These are phyloP conservation scores for Escovopsis sp. DNA, from an alignment of 2,329 filamentous ascomycete genomes.

Conservation along the genomic window DNA sequence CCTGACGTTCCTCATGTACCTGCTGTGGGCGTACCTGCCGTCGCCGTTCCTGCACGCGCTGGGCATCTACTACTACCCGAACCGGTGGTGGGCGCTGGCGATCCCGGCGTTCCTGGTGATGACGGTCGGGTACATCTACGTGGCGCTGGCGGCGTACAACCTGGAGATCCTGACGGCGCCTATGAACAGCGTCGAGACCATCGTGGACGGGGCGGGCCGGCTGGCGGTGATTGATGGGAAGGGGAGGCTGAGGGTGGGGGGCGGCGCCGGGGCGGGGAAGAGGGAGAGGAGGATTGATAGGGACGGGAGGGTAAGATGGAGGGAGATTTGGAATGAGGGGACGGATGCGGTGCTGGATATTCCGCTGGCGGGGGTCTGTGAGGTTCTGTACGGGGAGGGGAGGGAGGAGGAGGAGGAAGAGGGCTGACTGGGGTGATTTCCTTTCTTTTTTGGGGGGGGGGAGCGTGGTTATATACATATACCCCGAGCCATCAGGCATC, in stretches of 20 bases:
- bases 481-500: too few relatives aligned
- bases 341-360: constrained; percentile 98
- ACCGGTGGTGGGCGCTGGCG: constrained; percentile 94
- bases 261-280: constrained; percentile 18
- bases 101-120: constrained; percentile 85
- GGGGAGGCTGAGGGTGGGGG: constrained; percentile 33
- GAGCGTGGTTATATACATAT: background rate
- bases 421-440: background rate
- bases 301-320: constrained; percentile 49
- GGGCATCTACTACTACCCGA: constrained; percentile 92
- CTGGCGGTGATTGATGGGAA: constrained; percentile 67
- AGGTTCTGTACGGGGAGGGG: constrained; percentile 70
- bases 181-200: constrained; percentile 66
- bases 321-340: constrained; percentile 71
- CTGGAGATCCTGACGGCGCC: constrained; percentile 74
- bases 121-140: constrained; percentile 80
- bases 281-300: constrained; percentile 23
- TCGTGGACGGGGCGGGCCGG: constrained; percentile 82
- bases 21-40: constrained; percentile 80
- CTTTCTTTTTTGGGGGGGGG: constrained; percentile 2
- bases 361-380: constrained; percentile 84
- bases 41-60: constrained; percentile 83
- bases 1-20: constrained; percentile 59
- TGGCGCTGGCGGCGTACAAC: constrained; percentile 84
- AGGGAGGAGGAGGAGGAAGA: constrained; percentile 16